Evolutionary conservation across 2,329 filamentous ascomycete species (phyloP), one percentile per base, ranked within the genome.

Genomic region (Xylaria digitata): DNA sequence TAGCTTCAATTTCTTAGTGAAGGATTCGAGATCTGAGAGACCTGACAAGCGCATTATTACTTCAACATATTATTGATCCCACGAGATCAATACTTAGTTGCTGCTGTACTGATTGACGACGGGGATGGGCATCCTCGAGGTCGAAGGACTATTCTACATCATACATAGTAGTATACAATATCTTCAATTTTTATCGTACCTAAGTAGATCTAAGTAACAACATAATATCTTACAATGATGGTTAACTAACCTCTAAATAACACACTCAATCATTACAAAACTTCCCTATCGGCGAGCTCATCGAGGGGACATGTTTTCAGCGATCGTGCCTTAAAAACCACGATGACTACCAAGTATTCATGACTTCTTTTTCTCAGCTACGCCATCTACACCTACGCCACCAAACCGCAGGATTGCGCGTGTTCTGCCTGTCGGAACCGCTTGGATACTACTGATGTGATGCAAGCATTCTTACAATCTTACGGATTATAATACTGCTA

Each of bases 51-150:
- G 26, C 45, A 42, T 37, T 59, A 34, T 61, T 45, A 26, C 5
- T 3, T 45, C 30, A 6, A 43, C 46, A 43, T 58, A 65, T 62
- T 34, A 52, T 66, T 32, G 19, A 58, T 59, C 64, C 64, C 54
- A 59, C 64, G 37, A 34, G 34, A 59, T 46, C 60, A 50, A 40
- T 30, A 8, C 42, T 53, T 21, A 19, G 57, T 49, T 26, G 26
- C 26, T 59, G 64, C 64, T 54, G 46, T 66, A 53, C 58, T 62
- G 63, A 61, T 54, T 32, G 48, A 43, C 60, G 43, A 56, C 55
- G 54, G 60, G 64, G 64, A 52, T 63, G 23, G 15, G 43, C 23
- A 66, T 37, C 55, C 55, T 42, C 17, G 37, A 34, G 46, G 34
- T 21, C 53, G 13, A 50, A 21, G n/a, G 26, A 56, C 32, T 30